phyloP scores from a whole-genome alignment of 2,329 filamentous ascomycete genomes.

The Pseudopyricularia cyperi region DNA sequence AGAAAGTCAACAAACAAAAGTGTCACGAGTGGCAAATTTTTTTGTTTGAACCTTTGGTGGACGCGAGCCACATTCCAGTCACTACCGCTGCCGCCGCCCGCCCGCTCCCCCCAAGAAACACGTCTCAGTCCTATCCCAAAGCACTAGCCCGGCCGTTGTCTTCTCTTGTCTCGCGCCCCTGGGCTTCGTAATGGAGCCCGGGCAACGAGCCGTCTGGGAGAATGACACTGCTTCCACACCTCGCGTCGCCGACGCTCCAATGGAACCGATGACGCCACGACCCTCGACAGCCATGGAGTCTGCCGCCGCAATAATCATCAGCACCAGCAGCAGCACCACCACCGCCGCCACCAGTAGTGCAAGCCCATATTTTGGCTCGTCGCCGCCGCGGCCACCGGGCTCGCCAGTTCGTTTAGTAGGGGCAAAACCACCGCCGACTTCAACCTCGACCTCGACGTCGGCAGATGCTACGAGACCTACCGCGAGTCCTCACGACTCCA shows the following conservation, averaged over 20 bases:
- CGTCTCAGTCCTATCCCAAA: neutral
- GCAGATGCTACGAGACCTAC: neutral
- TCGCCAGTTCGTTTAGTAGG: neutral
- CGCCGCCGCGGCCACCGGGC: neutral
- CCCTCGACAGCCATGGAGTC: constrained; percentile 4
- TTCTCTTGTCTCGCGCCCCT: neutral
- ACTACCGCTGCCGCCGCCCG: neutral
- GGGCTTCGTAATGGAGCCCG: constrained; percentile 14
- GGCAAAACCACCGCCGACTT: neutral
- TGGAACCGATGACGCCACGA: constrained; percentile 4
- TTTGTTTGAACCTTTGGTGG: neutral
- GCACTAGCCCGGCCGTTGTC: neutral
- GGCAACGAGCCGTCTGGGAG: constrained; percentile 3
- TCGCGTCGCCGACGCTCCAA: neutral
- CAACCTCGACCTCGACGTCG: neutral
- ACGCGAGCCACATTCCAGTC: constrained; percentile 1
- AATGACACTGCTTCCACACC: neutral
- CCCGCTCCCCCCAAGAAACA: neutral
- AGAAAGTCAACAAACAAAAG: neutral
- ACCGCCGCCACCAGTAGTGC: neutral
- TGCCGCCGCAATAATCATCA: neutral
- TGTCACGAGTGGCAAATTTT: neutral
- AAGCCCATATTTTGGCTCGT: neutral
- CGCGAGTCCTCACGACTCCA: constrained; percentile 36
- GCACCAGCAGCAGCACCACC: too few relatives aligned